Percentiles rank a stretch among this genome's conserved stretches.
These are phyloP conservation scores for Macrophomina pseudophaseolina DNA, from an alignment of 2,329 filamentous ascomycete species.

Conservation along the genomic window DNA sequence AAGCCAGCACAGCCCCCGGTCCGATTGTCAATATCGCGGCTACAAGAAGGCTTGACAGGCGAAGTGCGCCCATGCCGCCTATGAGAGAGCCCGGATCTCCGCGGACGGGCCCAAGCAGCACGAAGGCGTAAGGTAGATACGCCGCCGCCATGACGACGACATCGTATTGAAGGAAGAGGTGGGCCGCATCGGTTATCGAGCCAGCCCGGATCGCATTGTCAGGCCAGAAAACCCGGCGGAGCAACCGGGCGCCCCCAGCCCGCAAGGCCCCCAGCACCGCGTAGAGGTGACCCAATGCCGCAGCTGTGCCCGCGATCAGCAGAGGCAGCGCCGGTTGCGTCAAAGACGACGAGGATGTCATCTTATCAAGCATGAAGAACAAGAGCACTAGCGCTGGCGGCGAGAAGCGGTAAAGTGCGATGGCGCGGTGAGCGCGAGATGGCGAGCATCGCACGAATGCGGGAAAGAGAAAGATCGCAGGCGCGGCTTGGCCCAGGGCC, in stretches of 20 bases:
- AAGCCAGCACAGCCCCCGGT: too few relatives aligned
- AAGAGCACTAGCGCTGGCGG: neutral
- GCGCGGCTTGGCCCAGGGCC: neutral
- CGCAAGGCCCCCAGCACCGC: neutral
- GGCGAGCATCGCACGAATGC: neutral
- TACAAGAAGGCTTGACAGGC: too few relatives aligned
- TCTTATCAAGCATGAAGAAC: neutral
- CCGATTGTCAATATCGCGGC: too few relatives aligned
- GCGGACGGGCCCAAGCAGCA: too few relatives aligned
- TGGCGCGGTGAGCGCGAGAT: neutral
- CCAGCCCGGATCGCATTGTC: neutral
- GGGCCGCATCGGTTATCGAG: neutral
- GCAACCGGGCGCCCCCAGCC: neutral
- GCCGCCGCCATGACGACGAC: neutral
- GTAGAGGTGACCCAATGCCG: neutral
- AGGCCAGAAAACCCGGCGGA: neutral
- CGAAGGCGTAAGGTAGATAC: neutral
- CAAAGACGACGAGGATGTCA: neutral
- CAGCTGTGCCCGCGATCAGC: neutral
- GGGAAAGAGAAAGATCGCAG: neutral
- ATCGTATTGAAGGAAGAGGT: neutral
- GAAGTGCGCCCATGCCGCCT: too few relatives aligned
- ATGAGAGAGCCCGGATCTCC: too few relatives aligned
- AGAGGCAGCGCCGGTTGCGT: neutral
- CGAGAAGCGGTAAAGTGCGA: neutral